Percentiles rank a stretch among this genome's conserved stretches.
These are phyloP conservation scores for Alternaria metachromatica DNA, from an alignment of 2,329 filamentous ascomycete species.

Conservation along the genomic window DNA sequence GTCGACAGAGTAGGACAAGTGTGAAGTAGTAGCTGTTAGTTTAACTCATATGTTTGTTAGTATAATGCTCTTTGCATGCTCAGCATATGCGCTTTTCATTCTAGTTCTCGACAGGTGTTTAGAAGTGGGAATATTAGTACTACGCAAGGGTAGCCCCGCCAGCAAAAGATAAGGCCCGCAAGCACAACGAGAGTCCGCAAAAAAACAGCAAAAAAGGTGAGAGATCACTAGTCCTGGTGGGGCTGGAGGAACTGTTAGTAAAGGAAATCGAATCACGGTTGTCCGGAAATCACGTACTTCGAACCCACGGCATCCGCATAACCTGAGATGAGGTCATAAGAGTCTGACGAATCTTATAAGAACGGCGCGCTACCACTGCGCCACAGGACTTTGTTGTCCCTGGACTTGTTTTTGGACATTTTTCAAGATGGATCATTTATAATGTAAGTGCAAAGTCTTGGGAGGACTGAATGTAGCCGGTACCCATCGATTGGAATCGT, in stretches of 20 bases:
- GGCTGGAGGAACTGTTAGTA: slow-evolving; percentile 10
- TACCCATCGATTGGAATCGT: not conserved
- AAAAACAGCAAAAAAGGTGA: slow-evolving; percentile 6
- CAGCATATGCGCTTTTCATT: not conserved
- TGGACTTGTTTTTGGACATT: slow-evolving; percentile 23
- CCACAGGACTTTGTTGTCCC: slow-evolving; percentile 46
- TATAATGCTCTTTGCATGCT: not conserved
- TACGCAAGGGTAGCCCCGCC: not conserved
- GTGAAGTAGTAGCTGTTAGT: not conserved
- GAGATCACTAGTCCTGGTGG: slow-evolving; percentile 16
- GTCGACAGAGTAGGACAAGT: not conserved
- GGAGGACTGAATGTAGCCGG: not conserved
- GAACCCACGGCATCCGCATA: slow-evolving; percentile 56
- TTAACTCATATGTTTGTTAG: fast-evolving
- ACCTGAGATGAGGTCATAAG: slow-evolving; percentile 45
- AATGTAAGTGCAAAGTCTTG: fast-evolving
- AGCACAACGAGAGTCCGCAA: not conserved
- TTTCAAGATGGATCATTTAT: slow-evolving; percentile 5
- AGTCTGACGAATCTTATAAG: slow-evolving; percentile 53
- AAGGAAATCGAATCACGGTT: not conserved
- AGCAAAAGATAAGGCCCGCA: not conserved
- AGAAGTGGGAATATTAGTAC: not conserved
- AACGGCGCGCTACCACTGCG: slow-evolving; percentile 59
- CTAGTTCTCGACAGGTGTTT: not conserved
- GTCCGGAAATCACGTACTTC: slow-evolving; percentile 21